These are phyloP conservation scores for Nakazawaea anatomiae DNA, from an alignment of 805 yeast species.

Conservation along the genomic window DNA sequence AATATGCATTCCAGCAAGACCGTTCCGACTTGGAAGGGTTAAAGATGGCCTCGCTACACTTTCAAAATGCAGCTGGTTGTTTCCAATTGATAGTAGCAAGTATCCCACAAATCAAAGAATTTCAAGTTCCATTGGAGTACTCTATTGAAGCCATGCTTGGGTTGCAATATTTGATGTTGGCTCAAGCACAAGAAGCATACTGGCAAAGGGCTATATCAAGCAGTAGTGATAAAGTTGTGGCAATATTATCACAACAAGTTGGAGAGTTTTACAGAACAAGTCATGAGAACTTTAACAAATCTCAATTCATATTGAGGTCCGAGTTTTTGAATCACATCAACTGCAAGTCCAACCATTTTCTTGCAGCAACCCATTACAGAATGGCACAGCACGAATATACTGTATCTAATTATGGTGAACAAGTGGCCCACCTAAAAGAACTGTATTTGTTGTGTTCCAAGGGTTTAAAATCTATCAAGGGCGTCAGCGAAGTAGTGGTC, in stretches of 20 bases:
- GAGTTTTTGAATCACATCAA: slow-evolving; percentile 63
- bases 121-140: slow-evolving; percentile 35
- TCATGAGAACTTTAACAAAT: slow-evolving; percentile 32
- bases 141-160: slow-evolving; percentile 44
- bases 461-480: slow-evolving; percentile 34
- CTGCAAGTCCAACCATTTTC: slow-evolving; percentile 59
- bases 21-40: slow-evolving; percentile 45
- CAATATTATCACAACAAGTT: slow-evolving; percentile 61
- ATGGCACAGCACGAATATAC: slow-evolving; percentile 44
- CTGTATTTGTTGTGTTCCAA: slow-evolving; percentile 32
- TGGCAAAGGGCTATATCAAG: slow-evolving; percentile 67
- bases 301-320: slow-evolving; percentile 41
- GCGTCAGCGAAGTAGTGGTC: slow-evolving; percentile 35
- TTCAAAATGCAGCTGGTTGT: slow-evolving; percentile 70
- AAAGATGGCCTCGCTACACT: slow-evolving; percentile 55
- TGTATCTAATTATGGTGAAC: slow-evolving; percentile 59
- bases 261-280: slow-evolving; percentile 50
- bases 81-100: slow-evolving; percentile 33
- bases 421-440: slow-evolving; percentile 49
- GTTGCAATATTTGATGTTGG: slow-evolving; percentile 51
- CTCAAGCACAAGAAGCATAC: slow-evolving; percentile 83
- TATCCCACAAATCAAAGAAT: slow-evolving; percentile 16
- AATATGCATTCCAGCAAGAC: slow-evolving; percentile 43
- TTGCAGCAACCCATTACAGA: slow-evolving; percentile 66
- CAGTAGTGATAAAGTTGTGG: slow-evolving; percentile 52